Conservation (phyloP, 805 yeast genomes). For the Myxozyma neglecta region DNA sequence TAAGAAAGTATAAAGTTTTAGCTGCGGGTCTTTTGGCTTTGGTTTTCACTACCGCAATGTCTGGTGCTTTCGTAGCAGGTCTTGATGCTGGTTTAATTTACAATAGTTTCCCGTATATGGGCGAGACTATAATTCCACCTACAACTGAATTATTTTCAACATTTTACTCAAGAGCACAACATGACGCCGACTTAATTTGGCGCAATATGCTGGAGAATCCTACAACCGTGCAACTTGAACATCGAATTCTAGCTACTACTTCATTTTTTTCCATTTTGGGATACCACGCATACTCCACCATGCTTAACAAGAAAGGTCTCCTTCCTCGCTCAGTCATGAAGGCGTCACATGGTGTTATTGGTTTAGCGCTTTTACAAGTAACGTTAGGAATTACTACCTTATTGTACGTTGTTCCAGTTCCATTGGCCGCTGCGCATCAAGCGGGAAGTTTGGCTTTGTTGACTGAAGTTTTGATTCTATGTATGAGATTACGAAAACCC, state of each 20-base stretch:
- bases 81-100: slow-evolving; percentile 95
- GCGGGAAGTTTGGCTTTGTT: slow-evolving; percentile 91
- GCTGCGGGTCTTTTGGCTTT: slow-evolving; percentile 61
- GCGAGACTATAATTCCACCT: slow-evolving; percentile 68
- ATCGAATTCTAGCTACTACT: slow-evolving; percentile 78
- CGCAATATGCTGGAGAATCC: slow-evolving; percentile 94
- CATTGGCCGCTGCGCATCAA: slow-evolving; percentile 93
- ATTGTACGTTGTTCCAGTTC: slow-evolving; percentile 84
- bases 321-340: slow-evolving; percentile 60
- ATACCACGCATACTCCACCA: slow-evolving; percentile 52
- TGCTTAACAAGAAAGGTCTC: slow-evolving; percentile 32
- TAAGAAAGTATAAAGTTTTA: slow-evolving; percentile 57
- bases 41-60: slow-evolving; percentile 88
- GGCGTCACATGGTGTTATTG: slow-evolving; percentile 69
- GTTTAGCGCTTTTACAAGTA: slow-evolving; percentile 79
- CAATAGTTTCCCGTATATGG: slow-evolving; percentile 97
- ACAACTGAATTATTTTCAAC: slow-evolving; percentile 75
- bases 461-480: slow-evolving; percentile 70
- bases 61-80: slow-evolving; percentile 98
- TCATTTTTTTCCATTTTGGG: slow-evolving; percentile 58
- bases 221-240: slow-evolving; percentile 89
- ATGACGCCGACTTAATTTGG: slow-evolving; percentile 78
- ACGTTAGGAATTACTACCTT: slow-evolving; percentile 83
- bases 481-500: slow-evolving; percentile 48
- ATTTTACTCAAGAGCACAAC: slow-evolving; percentile 64